Evolutionary conservation across 495 filamentous ascomycete genomes (phyloP), one percentile per base, ranked within the genome.

Genomic region (Penicillium cosmopolitanum): DNA sequence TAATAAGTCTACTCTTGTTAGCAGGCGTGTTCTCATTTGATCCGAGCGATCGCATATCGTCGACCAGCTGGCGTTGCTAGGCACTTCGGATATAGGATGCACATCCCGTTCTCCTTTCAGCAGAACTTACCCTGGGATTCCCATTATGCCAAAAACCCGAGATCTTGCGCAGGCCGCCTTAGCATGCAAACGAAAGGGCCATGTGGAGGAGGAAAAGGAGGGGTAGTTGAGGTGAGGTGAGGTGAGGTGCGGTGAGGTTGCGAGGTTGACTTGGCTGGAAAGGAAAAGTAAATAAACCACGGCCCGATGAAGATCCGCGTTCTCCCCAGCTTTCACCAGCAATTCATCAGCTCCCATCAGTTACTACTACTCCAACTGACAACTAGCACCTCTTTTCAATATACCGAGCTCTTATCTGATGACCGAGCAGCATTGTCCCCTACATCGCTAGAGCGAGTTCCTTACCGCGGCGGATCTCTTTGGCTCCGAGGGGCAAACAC

Each of bases 1-100:
- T 87, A 72, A 93, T 93, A 46, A 98, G 89, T 13, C 94, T 97
- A 58, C 56, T 34, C 25, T 50, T 16, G 16, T 44, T 18, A 44
- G 42, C 42, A 10, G 15, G 42, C n/a, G 9, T 44, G 15, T n/a
- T 44, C 16, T 44, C 15, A 44, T 44, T 31, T 8, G 28, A 4
- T 31, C 28, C 5, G 28, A 6, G 5, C 8, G 28, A 31, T 31
- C 6, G 28, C 5, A 31, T 31, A 31, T 31, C 28, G 28, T 40
- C 10, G 36, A 13, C 12, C 36, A 40, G 36, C 15, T 28, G 19
- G 34, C 15, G 48, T 50, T 55, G 51, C 55, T 55, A 40, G 38
- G 60, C 44, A 21, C 16, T 23, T 10, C 13, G n/a, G 16, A 44
- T 47, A 61, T 57, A 68, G 67, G 67, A 13, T 5, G 10, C 15